Percentiles rank a stretch among this genome's conserved stretches.
phyloP scores from a whole-genome alignment of 1,284 basidiomycete genomes.

The Taiwanofungus camphoratus region DNA sequence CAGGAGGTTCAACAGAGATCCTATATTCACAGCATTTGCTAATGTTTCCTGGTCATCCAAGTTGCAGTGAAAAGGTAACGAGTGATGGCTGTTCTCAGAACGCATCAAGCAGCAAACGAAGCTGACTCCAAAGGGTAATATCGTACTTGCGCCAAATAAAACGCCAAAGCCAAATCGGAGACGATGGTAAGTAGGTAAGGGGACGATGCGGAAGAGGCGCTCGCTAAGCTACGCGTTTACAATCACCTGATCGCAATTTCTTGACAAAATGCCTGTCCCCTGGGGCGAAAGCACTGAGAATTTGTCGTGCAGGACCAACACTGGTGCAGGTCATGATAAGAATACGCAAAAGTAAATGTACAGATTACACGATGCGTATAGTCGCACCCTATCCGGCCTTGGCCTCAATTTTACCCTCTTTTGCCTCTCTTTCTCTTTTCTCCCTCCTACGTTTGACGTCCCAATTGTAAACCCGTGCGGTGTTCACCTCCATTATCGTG shows the following conservation, averaged over 20 bases:
- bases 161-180: too few species aligned
- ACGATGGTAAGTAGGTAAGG: not conserved
- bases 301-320: not conserved
- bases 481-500: slow-evolving; percentile 98
- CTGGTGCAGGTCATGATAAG: not conserved
- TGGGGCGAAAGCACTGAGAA: not conserved
- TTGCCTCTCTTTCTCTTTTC: slow-evolving; percentile 39
- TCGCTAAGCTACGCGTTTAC: not conserved
- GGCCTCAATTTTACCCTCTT: slow-evolving; percentile 13
- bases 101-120: too few species aligned
- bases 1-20: not conserved
- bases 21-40: too few species aligned
- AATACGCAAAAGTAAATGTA: too few species aligned
- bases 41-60: not conserved
- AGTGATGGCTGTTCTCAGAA: not conserved
- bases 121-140: too few species aligned
- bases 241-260: not conserved
- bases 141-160: too few species aligned
- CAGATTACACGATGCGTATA: not conserved
- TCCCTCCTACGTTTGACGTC: slow-evolving; percentile 84
- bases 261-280: not conserved
- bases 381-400: slow-evolving; percentile 8
- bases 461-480: slow-evolving; percentile 95
- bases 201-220: not conserved
- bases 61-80: not conserved